Conservation (phyloP, 192 early-diverging fungal species). For the Mortierella alpina region DNA sequence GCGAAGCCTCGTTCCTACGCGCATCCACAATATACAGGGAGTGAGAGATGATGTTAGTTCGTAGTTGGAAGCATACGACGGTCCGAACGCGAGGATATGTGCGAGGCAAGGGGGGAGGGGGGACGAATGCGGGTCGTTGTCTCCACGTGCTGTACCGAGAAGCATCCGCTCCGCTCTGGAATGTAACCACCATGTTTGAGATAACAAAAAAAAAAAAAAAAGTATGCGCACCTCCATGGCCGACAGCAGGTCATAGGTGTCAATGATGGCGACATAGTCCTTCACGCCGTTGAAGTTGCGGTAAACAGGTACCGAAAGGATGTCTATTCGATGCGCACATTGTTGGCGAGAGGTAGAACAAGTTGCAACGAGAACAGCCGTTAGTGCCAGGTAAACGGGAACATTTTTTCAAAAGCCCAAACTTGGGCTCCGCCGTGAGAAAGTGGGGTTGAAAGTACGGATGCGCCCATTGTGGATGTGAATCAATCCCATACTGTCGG, state of each 20-base stretch:
- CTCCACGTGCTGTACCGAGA: background rate
- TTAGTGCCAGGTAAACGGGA: background rate
- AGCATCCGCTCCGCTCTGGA: background rate
- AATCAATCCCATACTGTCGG: no score
- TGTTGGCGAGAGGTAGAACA: background rate
- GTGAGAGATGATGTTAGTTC: no score
- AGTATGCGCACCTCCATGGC: conserved; percentile 50
- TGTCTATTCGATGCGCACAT: conserved; percentile 36
- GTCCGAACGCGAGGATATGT: no score
- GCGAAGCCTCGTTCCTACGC: conserved; percentile 38
- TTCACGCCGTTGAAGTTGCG: conserved; percentile 45
- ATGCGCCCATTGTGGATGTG: no score
- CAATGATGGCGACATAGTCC: conserved; percentile 63
- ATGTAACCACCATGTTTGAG: background rate
- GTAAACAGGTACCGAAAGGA: conserved; percentile 68
- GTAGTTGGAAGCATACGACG: no score
- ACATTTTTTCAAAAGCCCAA: background rate
- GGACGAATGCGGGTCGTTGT: no score
- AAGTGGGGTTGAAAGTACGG: background rate
- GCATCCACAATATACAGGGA: no score
- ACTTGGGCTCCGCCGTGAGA: conserved; percentile 42
- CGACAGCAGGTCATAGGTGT: conserved; percentile 60
- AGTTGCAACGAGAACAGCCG: background rate
- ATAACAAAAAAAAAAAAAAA: background rate
- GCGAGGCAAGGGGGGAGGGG: no score